Conservation (phyloP, 2,329 filamentous ascomycete species). For the Periconia digitata region DNA sequence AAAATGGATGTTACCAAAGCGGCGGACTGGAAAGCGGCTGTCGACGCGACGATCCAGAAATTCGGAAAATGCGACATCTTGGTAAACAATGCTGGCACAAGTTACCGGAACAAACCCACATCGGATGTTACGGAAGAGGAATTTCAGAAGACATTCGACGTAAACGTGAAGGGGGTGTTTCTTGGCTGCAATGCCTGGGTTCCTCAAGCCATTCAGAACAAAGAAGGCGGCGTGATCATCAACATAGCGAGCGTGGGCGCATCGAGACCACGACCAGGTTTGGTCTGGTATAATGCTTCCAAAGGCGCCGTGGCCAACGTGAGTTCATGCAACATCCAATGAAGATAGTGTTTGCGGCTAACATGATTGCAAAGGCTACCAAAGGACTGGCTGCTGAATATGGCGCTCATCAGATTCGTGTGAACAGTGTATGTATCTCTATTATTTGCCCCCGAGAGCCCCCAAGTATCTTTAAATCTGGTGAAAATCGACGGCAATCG, state of each 20-base stretch:
- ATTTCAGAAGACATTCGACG: constrained; percentile 66
- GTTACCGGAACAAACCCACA: constrained; percentile 58
- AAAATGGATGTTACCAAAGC: constrained; percentile 57
- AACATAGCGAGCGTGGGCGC: constrained; percentile 68
- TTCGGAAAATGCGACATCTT: constrained; percentile 62
- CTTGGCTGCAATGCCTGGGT: constrained; percentile 61
- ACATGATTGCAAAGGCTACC: constrained; percentile 47
- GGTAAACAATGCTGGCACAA: constrained; percentile 62
- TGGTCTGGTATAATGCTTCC: constrained; percentile 9
- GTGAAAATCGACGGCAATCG: too few species aligned
- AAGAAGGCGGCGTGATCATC: constrained; percentile 62
- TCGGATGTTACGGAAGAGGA: constrained; percentile 65
- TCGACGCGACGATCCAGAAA: constrained; percentile 54
- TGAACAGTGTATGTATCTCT: constrained; percentile 55
- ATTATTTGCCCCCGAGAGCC: too few species aligned
- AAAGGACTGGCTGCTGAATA: constrained; percentile 73
- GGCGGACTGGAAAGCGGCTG: constrained; percentile 54
- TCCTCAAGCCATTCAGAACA: constrained; percentile 61
- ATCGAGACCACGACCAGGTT: constrained; percentile 60
- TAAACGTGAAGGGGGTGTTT: constrained; percentile 70
- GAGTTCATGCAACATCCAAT: constrained; percentile 17
- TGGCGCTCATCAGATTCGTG: constrained; percentile 69
- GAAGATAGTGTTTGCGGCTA: neutral
- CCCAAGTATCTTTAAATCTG: too few species aligned
- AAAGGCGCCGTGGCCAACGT: constrained; percentile 21